These are phyloP conservation scores for Trichoderma sp. DNA, from an alignment of 2,329 filamentous ascomycete species.

Conservation along the genomic window DNA sequence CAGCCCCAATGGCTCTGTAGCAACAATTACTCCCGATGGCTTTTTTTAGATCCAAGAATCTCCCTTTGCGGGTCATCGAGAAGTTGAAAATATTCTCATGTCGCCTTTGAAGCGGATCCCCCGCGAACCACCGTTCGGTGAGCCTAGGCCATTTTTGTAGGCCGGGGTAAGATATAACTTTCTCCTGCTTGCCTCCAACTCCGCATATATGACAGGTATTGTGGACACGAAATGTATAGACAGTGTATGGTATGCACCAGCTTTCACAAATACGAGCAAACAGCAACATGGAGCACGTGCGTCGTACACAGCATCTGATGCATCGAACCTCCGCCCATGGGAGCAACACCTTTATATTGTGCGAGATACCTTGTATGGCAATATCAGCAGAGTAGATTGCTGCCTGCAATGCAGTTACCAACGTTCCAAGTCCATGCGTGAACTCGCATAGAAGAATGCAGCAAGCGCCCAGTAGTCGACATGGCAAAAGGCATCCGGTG, in stretches of 20 bases:
- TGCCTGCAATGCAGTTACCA: background rate
- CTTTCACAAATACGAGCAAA: conserved; percentile 1
- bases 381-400: background rate
- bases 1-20: background rate
- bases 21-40: background rate
- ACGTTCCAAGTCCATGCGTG: background rate
- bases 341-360: background rate
- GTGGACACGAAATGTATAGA: background rate
- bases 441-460: background rate
- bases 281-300: background rate
- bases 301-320: background rate
- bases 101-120: conserved; percentile 19
- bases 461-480: conserved; percentile 2
- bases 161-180: conserved; percentile 7
- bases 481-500: background rate
- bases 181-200: conserved; percentile 9
- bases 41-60: conserved; percentile 7
- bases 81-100: conserved; percentile 18
- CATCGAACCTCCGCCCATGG: background rate
- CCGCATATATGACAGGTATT: conserved; percentile 10
- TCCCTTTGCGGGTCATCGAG: conserved; percentile 15
- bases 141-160: background rate
- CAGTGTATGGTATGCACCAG: background rate
- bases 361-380: background rate
- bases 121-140: conserved; percentile 23